Evolutionary conservation across 345 rosid genomes (phyloP).

Genomic region (Arabis alpina): DNA sequence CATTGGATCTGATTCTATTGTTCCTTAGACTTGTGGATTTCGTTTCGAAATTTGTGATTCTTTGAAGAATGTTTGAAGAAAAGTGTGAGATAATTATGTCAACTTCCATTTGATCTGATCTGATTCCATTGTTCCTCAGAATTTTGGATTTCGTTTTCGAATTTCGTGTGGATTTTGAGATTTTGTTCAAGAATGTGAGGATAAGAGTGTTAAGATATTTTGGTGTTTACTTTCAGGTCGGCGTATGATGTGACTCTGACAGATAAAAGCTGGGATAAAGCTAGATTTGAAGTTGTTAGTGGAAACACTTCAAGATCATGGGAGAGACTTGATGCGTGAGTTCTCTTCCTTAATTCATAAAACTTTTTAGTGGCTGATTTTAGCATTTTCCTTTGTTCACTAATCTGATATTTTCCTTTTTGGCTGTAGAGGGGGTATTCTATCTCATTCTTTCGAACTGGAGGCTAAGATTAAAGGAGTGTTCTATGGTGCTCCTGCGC

Average conservation of each 20-base stretch:
- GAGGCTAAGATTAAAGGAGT: slow-evolving; percentile 81
- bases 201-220: background rate
- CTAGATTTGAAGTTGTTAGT: slow-evolving; percentile 57
- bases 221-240: slow-evolving; percentile 53
- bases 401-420: background rate
- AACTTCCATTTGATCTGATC: background rate
- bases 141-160: background rate
- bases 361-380: background rate
- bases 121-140: background rate
- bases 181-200: background rate
- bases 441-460: slow-evolving; percentile 83
- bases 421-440: slow-evolving; percentile 67
- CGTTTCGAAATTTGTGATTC: no score
- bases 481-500: slow-evolving; percentile 85
- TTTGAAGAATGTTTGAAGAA: no score
- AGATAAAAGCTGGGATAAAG: slow-evolving; percentile 76
- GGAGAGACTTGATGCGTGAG: slow-evolving; percentile 98
- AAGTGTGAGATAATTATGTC: no score
- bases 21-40: background rate
- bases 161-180: background rate
- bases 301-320: slow-evolving; percentile 84
- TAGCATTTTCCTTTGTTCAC: background rate
- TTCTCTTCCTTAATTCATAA: slow-evolving; percentile 23
- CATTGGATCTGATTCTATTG: slow-evolving; percentile 24
- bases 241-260: slow-evolving; percentile 77